These are phyloP conservation scores for Collybia sordida DNA, from an alignment of 768 basidiomycete genomes.

Conservation along the genomic window DNA sequence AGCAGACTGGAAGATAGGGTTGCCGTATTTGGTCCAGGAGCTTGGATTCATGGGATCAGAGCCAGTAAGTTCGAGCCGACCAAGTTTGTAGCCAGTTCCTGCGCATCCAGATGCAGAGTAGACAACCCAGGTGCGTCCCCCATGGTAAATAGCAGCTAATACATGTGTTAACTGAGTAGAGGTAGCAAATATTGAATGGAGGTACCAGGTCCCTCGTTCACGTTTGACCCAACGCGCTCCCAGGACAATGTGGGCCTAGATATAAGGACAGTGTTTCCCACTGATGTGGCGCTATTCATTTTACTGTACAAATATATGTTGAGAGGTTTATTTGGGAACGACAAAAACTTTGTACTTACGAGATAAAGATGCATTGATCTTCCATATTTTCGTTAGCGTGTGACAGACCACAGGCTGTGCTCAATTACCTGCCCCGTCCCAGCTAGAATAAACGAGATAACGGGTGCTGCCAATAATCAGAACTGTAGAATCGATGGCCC, in stretches of 20 bases:
- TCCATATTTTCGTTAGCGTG: neutral
- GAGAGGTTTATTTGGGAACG: neutral
- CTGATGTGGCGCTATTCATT: constrained; percentile 28
- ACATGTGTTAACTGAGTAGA: neutral
- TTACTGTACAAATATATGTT: constrained; percentile 12
- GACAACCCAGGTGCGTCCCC: constrained; percentile 29
- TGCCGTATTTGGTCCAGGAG: constrained; percentile 29
- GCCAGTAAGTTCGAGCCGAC: constrained; percentile 28
- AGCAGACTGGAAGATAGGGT: constrained; percentile 26
- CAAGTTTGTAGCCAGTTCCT: constrained; percentile 29
- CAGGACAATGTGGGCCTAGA: constrained; percentile 30
- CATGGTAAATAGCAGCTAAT: constrained; percentile 27
- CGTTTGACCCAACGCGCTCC: constrained; percentile 30
- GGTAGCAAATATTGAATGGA: neutral
- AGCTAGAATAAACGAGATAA: constrained; percentile 33
- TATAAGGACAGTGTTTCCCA: constrained; percentile 30
- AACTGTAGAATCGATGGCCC: constrained; percentile 33
- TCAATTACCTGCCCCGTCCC: constrained; percentile 27
- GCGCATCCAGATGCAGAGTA: constrained; percentile 31
- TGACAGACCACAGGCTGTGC: neutral
- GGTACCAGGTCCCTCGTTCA: constrained; percentile 31
- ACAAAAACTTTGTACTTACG: constrained; percentile 11
- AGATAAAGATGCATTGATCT: constrained; percentile 34
- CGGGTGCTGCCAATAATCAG: constrained; percentile 18
- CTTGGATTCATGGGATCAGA: constrained; percentile 27